Evolutionary conservation across 2,329 filamentous ascomycete genomes (phyloP).

Genomic region (Microdochium nivale): DNA sequence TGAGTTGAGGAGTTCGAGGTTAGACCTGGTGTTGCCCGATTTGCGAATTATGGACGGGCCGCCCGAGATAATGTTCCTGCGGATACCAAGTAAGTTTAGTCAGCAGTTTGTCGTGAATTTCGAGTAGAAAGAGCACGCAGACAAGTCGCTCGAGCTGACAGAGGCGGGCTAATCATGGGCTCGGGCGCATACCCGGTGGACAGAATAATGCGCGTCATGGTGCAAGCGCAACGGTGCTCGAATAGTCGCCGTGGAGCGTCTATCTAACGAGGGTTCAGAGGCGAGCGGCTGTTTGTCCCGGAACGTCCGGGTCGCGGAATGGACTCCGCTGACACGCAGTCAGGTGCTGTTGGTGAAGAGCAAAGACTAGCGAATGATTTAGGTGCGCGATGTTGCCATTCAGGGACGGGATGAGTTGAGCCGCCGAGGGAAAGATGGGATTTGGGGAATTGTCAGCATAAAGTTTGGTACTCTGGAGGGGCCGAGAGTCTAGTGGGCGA

Average conservation of each 20-base stretch:
- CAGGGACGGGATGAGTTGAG: neutral
- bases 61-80: constrained; percentile 73
- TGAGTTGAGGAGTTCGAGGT: constrained; percentile 84
- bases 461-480: neutral
- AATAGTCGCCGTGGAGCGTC: neutral
- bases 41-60: constrained; percentile 79
- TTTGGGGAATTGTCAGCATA: neutral
- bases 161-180: neutral
- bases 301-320: too few relatives aligned
- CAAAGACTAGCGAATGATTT: neutral
- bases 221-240: constrained; percentile 4
- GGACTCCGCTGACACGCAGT: too few relatives aligned
- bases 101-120: constrained; percentile 3
- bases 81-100: constrained; percentile 1
- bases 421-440: neutral
- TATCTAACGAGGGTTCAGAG: too few relatives aligned
- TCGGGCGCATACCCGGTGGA: constrained; percentile 66
- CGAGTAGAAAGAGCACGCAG: constrained; percentile 1
- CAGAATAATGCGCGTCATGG: constrained; percentile 70
- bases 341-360: neutral
- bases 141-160: neutral
- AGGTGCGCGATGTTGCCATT: neutral
- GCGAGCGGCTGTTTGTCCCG: too few relatives aligned
- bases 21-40: constrained; percentile 71
- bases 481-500: neutral